These are phyloP conservation scores for Xerocomellus intermedius DNA, from an alignment of 768 basidiomycete genomes.

Conservation along the genomic window DNA sequence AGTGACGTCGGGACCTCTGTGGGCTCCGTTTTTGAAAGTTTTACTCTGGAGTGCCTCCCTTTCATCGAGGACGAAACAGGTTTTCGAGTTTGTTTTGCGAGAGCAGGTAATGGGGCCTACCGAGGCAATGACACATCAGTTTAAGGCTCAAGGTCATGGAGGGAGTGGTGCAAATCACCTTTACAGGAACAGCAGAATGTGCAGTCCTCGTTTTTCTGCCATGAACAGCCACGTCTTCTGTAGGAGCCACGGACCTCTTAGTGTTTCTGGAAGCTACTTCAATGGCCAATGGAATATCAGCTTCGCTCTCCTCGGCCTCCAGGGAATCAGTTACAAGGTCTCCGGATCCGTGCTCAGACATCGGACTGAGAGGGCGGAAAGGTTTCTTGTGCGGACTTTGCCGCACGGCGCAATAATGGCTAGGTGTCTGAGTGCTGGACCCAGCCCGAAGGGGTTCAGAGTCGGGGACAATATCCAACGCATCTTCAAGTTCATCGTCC, in stretches of 20 bases:
- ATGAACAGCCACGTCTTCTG: neutral
- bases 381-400: conserved; percentile 15
- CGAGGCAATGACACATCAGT: neutral
- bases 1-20: conserved; percentile 56
- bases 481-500: conserved; percentile 31
- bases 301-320: conserved; percentile 32
- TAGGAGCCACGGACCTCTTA: conserved; percentile 2
- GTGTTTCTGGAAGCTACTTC: conserved; percentile 22
- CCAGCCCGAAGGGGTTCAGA: conserved; percentile 52
- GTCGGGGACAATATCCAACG: conserved; percentile 58
- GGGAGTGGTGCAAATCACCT: conserved; percentile 13
- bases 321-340: conserved; percentile 31
- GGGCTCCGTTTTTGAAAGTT: conserved; percentile 25
- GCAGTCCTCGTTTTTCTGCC: conserved; percentile 5
- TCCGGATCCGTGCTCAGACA: conserved; percentile 20
- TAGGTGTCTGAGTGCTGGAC: conserved; percentile 10
- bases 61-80: conserved; percentile 6
- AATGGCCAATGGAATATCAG: conserved; percentile 44
- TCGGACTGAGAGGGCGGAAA: conserved; percentile 24
- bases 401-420: neutral
- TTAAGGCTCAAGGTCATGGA: neutral
- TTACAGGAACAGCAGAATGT: conserved; percentile 5
- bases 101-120: conserved; percentile 1
- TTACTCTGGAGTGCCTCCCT: conserved; percentile 11
- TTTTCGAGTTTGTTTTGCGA: conserved; percentile 10